A percentile compares a stretch with the other conserved stretches of the same genome.
Evolutionary conservation across 164 flowering plant species (phyloP).

Genomic region (Nelumbo lutea): DNA sequence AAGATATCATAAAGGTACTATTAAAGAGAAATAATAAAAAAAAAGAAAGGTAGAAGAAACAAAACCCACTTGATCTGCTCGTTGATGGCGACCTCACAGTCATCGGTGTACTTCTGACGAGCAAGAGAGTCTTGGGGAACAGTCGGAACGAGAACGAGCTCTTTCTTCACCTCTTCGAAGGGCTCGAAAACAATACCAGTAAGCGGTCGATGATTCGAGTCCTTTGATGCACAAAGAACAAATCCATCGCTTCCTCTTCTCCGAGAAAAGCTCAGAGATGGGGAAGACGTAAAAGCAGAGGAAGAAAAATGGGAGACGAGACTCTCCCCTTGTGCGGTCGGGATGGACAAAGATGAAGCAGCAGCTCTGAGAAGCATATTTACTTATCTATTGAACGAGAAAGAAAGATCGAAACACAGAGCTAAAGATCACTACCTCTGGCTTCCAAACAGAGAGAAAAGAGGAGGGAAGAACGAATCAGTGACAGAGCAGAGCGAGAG

Average conservation of each 20-base stretch:
- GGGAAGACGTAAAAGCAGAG: background rate
- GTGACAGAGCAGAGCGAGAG: background rate
- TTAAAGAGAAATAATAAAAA: background rate
- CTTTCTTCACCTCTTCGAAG: slow-evolving; percentile 88
- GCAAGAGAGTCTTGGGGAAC: slow-evolving; percentile 68
- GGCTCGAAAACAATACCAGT: slow-evolving; percentile 91
- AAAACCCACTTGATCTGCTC: slow-evolving; percentile 81
- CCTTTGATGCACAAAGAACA: slow-evolving; percentile 10
- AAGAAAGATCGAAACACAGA: background rate
- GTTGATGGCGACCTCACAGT: slow-evolving; percentile 70
- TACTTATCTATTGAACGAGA: background rate
- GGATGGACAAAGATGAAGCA: background rate
- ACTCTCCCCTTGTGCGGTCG: background rate
- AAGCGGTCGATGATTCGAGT: slow-evolving; percentile 34
- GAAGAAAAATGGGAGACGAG: background rate
- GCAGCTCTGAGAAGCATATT: slow-evolving; percentile 50
- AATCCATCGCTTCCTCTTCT: slow-evolving; percentile 9
- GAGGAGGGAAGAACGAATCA: background rate
- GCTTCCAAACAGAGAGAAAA: background rate
- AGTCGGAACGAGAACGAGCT: slow-evolving; percentile 56
- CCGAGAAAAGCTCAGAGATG: slow-evolving; percentile 1
- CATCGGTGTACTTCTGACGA: slow-evolving; percentile 54
- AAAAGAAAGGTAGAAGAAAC: background rate
- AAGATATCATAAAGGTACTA: background rate
- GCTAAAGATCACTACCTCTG: background rate